Evolutionary conservation across 305 asterid species (phyloP), one percentile per base, ranked within the genome.

Genomic region (Ajuga reptans): DNA sequence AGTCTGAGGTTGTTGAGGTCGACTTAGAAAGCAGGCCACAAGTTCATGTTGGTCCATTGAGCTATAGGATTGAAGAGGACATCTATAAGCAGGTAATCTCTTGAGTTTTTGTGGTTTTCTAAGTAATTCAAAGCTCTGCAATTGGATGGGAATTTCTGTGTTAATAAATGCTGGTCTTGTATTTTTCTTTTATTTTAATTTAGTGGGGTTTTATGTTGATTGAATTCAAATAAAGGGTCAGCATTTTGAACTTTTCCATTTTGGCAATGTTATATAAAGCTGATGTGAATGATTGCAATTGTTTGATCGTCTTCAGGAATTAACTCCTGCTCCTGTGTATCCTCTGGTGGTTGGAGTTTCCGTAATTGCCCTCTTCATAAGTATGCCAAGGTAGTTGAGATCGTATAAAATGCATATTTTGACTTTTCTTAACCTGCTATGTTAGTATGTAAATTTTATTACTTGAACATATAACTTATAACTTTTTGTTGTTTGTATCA

Each of bases 261-360:
- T 42, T 49, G 27, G 55, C 45, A 9, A 42, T 31, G 18, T 31
- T 64, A 34, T 21, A 33, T 53, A 72, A 68, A 52, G 50, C 54
- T 68, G 69, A 50, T 37, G 39, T 11, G 50, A 61, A 47, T 42
- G 58, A 33, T 68, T 63, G 63, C 46, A 63, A 49, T 54, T 45
- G 39, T 6, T 64, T 50, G 64, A 11, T 68, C 56, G 12, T 52
- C 46, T 79, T 64, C 85, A 92, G 97, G 97, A 92, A 81, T 75
- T 92, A 82, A 87, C 97, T 47, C 80, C 92, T 2, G 97, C 95
- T 49, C 95, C 93, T 34, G 91, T 88, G 55, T 92, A 92, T 82
- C 96, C 91, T 73, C 87, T 92, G 42, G 80, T 92, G 34, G 87
- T 78, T 50, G 98, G 97, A 72, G 66, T 92, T 66, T 81, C 87